Evolutionary conservation across 306 rosid species (phyloP).

Genomic region (Prunus fruticosa): DNA sequence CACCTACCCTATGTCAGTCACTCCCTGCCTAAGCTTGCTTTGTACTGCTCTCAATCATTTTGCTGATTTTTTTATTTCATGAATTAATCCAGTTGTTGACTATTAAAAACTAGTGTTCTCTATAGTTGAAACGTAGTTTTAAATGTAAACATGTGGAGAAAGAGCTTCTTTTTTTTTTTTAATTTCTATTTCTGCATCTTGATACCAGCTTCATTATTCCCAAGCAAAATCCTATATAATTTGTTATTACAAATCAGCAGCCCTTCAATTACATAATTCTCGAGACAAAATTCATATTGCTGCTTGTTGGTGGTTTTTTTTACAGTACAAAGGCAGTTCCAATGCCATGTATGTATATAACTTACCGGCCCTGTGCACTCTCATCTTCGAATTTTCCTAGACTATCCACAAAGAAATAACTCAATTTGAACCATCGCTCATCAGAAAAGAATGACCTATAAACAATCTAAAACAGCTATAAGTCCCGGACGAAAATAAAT

Average conservation of each 20-base stretch:
- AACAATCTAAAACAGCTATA: background rate
- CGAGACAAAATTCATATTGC: background rate
- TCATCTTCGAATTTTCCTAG: background rate
- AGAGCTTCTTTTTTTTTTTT: no score
- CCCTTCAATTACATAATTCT: background rate
- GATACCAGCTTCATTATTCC: background rate
- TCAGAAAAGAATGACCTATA: background rate
- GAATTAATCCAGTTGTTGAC: no score
- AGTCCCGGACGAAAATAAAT: background rate
- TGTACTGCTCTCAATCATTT: no score
- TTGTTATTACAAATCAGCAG: background rate
- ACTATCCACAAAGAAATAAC: background rate
- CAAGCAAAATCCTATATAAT: background rate
- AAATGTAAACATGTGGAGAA: no score
- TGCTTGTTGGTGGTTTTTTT: background rate
- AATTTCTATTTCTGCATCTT: background rate
- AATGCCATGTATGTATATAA: background rate
- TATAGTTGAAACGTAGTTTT: no score
- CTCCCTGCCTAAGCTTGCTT: no score
- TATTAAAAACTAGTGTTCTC: no score
- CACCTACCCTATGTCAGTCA: no score
- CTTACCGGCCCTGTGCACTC: background rate
- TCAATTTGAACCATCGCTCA: background rate
- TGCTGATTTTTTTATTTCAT: no score
- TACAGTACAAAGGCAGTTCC: background rate